Conservation (phyloP, 2,329 filamentous ascomycete species). For the Aspergillus persii region DNA sequence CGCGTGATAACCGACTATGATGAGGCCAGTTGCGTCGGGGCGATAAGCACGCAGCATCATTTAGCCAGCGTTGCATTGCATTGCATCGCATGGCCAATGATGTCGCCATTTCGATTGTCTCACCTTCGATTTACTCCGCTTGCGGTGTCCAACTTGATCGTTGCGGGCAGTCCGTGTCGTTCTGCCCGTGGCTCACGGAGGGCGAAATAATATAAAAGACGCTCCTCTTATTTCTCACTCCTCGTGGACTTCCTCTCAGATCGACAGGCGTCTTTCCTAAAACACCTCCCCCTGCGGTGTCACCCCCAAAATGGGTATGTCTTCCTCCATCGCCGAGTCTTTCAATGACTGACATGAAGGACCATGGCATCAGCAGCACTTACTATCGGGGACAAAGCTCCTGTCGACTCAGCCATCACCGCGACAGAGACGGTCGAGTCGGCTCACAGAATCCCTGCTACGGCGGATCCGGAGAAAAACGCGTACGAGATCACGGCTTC, state of each 20-base stretch:
- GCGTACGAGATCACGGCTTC: neutral
- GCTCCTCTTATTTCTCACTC: neutral
- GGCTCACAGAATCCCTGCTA: neutral
- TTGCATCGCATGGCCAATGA: neutral
- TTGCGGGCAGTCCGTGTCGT: neutral
- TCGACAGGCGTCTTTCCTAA: neutral
- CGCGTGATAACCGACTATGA: neutral
- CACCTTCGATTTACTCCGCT: neutral
- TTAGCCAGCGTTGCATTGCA: neutral
- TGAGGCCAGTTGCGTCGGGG: neutral
- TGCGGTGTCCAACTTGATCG: neutral
- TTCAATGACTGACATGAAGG: neutral
- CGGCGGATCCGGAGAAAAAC: neutral
- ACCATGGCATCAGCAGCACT: neutral
- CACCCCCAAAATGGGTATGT: neutral
- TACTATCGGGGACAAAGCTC: neutral
- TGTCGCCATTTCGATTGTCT: neutral
- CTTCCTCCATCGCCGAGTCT: neutral
- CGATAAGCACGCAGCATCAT: neutral
- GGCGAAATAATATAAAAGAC: neutral
- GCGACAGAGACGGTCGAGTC: neutral
- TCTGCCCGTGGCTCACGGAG: neutral
- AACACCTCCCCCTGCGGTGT: neutral
- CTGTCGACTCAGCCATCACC: neutral
- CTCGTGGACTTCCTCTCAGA: neutral